Evolutionary conservation across 2,329 filamentous ascomycete species (phyloP).

Genomic region (Trichoderma sp.): DNA sequence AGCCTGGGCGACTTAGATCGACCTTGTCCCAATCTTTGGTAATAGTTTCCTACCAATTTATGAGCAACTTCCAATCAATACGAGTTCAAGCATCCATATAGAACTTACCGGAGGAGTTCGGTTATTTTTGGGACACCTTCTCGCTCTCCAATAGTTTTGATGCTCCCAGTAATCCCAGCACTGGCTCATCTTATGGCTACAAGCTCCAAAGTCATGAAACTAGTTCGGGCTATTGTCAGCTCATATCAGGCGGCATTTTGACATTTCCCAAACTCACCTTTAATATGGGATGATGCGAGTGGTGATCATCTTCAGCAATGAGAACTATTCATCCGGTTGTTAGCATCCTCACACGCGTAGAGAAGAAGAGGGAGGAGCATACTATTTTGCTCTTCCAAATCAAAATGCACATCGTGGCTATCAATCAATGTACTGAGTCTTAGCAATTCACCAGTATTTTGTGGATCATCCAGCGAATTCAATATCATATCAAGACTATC

Average conservation of each 20-base stretch:
- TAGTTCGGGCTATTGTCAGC: constrained; percentile 18
- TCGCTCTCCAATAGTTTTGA: constrained; percentile 27
- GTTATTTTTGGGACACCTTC: constrained; percentile 29
- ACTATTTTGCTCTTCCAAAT: constrained; percentile 38
- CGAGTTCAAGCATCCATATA: background rate
- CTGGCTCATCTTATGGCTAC: constrained; percentile 29
- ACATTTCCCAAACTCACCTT: constrained; percentile 27
- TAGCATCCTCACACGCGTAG: background rate
- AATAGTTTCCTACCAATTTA: constrained; percentile 31
- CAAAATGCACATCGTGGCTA: constrained; percentile 36
- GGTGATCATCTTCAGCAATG: constrained; percentile 23
- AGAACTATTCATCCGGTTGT: constrained; percentile 30
- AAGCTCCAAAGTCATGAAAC: constrained; percentile 36
- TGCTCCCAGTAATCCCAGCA: constrained; percentile 27
- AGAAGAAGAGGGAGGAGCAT: background rate
- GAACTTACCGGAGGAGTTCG: constrained; percentile 32
- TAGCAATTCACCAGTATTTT: background rate
- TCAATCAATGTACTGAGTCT: constrained; percentile 21
- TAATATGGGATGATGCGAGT: constrained; percentile 31
- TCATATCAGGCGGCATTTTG: background rate
- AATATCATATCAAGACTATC: constrained; percentile 21
- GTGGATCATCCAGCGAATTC: constrained; percentile 1
- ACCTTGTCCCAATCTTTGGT: constrained; percentile 33
- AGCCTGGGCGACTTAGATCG: background rate
- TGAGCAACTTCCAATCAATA: background rate